These are phyloP conservation scores for Tympanopsis confertula DNA, from an alignment of 2,329 filamentous ascomycete genomes.

Conservation along the genomic window DNA sequence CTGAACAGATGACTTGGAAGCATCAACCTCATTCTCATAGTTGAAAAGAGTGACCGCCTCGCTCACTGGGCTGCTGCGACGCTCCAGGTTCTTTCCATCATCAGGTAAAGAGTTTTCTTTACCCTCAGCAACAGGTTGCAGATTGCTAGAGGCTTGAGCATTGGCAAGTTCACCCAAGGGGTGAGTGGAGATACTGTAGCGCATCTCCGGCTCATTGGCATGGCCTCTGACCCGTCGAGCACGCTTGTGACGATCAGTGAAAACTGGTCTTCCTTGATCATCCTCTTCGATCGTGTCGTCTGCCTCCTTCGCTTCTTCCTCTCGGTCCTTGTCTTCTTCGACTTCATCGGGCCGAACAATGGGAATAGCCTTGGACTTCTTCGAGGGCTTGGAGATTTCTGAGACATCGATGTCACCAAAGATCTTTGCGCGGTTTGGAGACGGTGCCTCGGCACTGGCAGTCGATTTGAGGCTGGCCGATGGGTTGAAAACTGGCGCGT, in stretches of 20 bases:
- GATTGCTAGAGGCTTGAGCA: background rate
- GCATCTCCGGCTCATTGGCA: no score
- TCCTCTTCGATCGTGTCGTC: background rate
- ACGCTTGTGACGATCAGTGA: background rate
- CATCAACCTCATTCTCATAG: no score
- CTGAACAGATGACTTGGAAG: no score
- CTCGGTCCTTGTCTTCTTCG: background rate
- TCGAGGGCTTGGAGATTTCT: background rate
- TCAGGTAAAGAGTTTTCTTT: no score
- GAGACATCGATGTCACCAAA: constrained; percentile 1
- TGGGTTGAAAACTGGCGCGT: background rate
- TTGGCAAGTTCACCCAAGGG: background rate
- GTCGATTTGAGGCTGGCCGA: background rate
- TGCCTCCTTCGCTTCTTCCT: background rate
- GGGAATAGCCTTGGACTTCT: constrained; percentile 1
- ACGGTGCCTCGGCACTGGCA: background rate
- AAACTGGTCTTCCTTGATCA: background rate
- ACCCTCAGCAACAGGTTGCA: background rate
- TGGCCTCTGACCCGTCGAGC: background rate
- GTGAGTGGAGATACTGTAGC: background rate
- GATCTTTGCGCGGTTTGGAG: background rate
- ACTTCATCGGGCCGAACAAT: background rate
- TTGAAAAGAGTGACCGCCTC: no score
- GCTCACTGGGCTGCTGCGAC: no score
- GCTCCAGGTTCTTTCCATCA: no score